phyloP scores from a whole-genome alignment of 2,329 filamentous ascomycete genomes.

The Fusarium heterosporum region DNA sequence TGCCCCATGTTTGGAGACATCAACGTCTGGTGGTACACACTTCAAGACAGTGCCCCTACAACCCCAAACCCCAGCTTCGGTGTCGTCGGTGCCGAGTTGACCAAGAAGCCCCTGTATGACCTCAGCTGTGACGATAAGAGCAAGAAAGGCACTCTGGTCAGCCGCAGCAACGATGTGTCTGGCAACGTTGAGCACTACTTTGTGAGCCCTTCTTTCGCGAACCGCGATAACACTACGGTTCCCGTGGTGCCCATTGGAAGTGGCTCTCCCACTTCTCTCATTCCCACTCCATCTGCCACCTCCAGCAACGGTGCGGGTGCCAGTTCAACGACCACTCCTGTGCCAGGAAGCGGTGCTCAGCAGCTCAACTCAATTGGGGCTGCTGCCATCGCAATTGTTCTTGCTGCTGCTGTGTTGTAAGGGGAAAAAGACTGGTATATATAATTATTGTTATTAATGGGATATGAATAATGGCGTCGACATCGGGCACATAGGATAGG shows the following conservation, averaged over 20 bases:
- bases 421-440: not conserved
- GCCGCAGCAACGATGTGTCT: slow-evolving; percentile 8
- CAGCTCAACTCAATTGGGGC: slow-evolving; percentile 50
- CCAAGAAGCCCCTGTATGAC: slow-evolving; percentile 69
- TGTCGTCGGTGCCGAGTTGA: slow-evolving; percentile 68
- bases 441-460: slow-evolving; percentile 8
- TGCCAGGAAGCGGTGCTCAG: slow-evolving; percentile 33
- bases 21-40: slow-evolving; percentile 82
- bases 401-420: slow-evolving; percentile 50
- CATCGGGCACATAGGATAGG: slow-evolving; percentile 1
- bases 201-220: slow-evolving; percentile 27
- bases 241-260: slow-evolving; percentile 7
- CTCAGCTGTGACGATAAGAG: slow-evolving; percentile 61
- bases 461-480: slow-evolving; percentile 14
- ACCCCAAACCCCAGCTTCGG: slow-evolving; percentile 78
- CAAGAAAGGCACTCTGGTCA: slow-evolving; percentile 28
- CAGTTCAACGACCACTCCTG: slow-evolving; percentile 16
- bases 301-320: slow-evolving; percentile 34
- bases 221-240: slow-evolving; percentile 43
- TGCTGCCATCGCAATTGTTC: slow-evolving; percentile 47
- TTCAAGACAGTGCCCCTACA: slow-evolving; percentile 72
- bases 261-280: slow-evolving; percentile 27
- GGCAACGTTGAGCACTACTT: slow-evolving; percentile 16
- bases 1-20: slow-evolving; percentile 75
- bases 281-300: slow-evolving; percentile 39